Evolutionary conservation across 352 stramenopile species (phyloP).

Genomic region (Phytophthora vignae): DNA sequence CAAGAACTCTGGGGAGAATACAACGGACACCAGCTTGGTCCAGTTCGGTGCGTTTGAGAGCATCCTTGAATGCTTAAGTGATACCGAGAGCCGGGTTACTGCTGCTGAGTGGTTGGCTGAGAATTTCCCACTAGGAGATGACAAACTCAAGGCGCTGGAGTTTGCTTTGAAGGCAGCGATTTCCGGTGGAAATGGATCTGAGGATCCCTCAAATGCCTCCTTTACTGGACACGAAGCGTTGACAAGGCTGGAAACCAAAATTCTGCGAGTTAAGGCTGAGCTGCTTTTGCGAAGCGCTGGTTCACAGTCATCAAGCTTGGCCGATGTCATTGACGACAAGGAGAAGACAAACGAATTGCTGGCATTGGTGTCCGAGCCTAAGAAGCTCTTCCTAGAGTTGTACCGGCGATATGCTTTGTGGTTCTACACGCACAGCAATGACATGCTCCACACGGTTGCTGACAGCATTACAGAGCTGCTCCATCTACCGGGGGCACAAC

Average conservation of each 20-base stretch:
- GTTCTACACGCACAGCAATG: constrained; percentile 37
- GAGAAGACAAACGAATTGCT: constrained; percentile 34
- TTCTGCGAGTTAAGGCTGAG: constrained; percentile 48
- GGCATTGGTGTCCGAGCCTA: constrained; percentile 40
- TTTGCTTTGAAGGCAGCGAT: constrained; percentile 46
- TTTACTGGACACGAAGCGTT: constrained; percentile 51
- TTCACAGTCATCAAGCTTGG: constrained; percentile 25
- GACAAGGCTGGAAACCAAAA: constrained; percentile 46
- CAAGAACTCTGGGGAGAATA: neutral
- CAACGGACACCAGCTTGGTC: neutral
- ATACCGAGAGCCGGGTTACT: constrained; percentile 54
- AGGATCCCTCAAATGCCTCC: constrained; percentile 27
- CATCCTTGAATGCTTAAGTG: constrained; percentile 42
- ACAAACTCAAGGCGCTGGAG: constrained; percentile 56
- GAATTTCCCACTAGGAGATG: constrained; percentile 45
- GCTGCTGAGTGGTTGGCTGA: constrained; percentile 64
- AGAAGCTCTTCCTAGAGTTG: constrained; percentile 52
- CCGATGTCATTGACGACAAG: constrained; percentile 24
- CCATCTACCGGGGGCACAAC: constrained; percentile 28
- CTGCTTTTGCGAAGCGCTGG: constrained; percentile 39
- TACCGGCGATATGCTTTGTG: constrained; percentile 51
- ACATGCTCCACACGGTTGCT: constrained; percentile 41
- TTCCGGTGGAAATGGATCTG: constrained; percentile 7
- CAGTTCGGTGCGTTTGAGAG: constrained; percentile 44
- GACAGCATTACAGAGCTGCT: constrained; percentile 44